Conservation (phyloP, 371 early-diverging fungal species). For the Choanephora cucurbitarum region DNA sequence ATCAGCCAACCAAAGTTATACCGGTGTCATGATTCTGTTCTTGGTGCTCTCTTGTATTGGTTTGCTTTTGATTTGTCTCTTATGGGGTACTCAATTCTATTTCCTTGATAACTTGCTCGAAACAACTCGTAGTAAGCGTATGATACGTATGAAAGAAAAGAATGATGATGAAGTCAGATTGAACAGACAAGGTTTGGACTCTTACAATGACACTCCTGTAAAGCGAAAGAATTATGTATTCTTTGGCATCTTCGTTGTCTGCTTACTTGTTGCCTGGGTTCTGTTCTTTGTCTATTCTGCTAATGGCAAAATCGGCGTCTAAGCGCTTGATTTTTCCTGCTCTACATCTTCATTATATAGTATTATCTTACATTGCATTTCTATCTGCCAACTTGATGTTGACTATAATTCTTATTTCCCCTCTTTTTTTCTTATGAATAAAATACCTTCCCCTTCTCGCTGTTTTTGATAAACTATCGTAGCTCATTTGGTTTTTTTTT, state of each 20-base stretch:
- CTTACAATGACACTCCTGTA: conserved; percentile 25
- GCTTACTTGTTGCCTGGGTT: conserved; percentile 43
- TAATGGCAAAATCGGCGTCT: conserved; percentile 16
- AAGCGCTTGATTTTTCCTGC: no score
- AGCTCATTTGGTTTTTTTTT: no score
- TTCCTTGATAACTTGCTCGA: conserved; percentile 38
- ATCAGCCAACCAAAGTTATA: conserved; percentile 35
- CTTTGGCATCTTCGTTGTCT: conserved; percentile 27
- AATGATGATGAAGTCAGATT: conserved; percentile 39
- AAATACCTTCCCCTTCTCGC: no score
- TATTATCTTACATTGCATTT: no score
- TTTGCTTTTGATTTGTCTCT: conserved; percentile 30
- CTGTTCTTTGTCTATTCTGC: conserved; percentile 50
- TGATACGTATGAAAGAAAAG: conserved; percentile 41
- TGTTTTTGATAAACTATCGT: no score
- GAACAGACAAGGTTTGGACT: conserved; percentile 40
- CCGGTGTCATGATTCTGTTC: conserved; percentile 43
- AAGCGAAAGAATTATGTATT: conserved; percentile 26
- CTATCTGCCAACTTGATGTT: no score
- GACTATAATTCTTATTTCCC: no score
- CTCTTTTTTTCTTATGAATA: no score
- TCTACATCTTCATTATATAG: no score
- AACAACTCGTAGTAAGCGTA: conserved; percentile 32
- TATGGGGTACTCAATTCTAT: conserved; percentile 35
- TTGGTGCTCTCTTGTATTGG: conserved; percentile 38